Conservation (phyloP, 257 asterid genomes). For the Paulownia fortunei region DNA sequence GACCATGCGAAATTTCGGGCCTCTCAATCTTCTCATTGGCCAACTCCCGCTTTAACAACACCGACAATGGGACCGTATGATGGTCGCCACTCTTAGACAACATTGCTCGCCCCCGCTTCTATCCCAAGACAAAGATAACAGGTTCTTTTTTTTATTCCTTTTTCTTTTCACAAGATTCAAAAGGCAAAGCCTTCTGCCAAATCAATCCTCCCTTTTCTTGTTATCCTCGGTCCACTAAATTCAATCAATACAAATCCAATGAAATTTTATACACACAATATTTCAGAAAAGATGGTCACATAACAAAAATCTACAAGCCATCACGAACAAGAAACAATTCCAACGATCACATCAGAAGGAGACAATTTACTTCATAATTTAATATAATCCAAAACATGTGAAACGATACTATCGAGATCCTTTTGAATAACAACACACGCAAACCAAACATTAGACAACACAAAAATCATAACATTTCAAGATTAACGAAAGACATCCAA, state of each 20-base stretch:
- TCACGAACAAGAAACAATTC: neutral
- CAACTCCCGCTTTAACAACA: slow-evolving; percentile 78
- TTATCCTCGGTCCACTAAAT: slow-evolving; percentile 17
- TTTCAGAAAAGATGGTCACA: neutral
- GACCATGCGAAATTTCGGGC: slow-evolving; percentile 76
- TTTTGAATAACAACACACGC: slow-evolving; percentile 11
- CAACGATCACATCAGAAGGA: slow-evolving; percentile 12
- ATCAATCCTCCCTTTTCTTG: slow-evolving; percentile 37
- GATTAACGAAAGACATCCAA: slow-evolving; percentile 27
- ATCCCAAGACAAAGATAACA: slow-evolving; percentile 8
- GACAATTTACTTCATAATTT: neutral
- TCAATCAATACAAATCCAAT: slow-evolving; percentile 48
- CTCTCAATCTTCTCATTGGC: slow-evolving; percentile 83
- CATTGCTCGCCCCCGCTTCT: slow-evolving; percentile 47
- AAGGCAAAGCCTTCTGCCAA: slow-evolving; percentile 37
- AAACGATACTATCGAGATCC: slow-evolving; percentile 40
- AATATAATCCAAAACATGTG: neutral
- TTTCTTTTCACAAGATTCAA: slow-evolving; percentile 18
- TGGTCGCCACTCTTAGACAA: slow-evolving; percentile 68
- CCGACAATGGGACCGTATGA: slow-evolving; percentile 80
- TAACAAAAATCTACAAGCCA: slow-evolving; percentile 15
- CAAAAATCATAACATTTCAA: slow-evolving; percentile 7
- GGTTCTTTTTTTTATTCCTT: neutral
- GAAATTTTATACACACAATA: slow-evolving; percentile 38
- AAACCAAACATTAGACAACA: neutral